Evolutionary conservation across 2,329 filamentous ascomycete species (phyloP).

Genomic region (Sporothrix protearum): DNA sequence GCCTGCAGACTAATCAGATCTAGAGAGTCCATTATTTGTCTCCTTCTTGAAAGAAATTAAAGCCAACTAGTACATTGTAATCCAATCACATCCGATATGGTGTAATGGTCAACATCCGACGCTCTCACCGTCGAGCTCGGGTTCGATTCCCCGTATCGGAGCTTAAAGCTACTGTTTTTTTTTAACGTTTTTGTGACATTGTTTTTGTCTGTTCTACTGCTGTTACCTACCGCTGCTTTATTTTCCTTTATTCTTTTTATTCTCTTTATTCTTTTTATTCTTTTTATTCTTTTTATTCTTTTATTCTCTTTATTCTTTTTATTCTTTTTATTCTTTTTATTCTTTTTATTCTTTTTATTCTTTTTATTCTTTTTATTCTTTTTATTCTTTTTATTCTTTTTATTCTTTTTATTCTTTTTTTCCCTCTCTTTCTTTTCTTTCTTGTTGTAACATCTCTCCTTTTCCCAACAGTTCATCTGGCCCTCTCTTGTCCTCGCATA

Average conservation of each 20-base stretch:
- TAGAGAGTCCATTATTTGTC: not conserved
- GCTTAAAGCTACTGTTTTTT: constrained; percentile 18
- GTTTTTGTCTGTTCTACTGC: not conserved
- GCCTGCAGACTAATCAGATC: not conserved
- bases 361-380: too few species aligned
- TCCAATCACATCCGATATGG: constrained; percentile 27
- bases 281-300: too few species aligned
- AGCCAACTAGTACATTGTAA: not conserved
- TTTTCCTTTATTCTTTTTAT: not conserved
- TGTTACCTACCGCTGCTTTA: not conserved
- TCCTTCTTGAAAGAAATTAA: not conserved
- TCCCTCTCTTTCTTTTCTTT: not conserved
- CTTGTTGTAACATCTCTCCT: too few species aligned
- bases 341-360: too few species aligned
- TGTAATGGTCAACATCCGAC: constrained; percentile 30
- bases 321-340: too few species aligned
- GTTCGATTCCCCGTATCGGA: constrained; percentile 30
- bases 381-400: too few species aligned
- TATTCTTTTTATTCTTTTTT: too few species aligned
- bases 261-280: too few species aligned
- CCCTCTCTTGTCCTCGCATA: too few species aligned
- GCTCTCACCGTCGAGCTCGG: constrained; percentile 30
- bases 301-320: too few species aligned
- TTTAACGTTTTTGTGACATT: not conserved
- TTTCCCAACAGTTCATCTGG: too few species aligned